phyloP scores from a whole-genome alignment of 768 basidiomycete species.

The Pholiota conissans region DNA sequence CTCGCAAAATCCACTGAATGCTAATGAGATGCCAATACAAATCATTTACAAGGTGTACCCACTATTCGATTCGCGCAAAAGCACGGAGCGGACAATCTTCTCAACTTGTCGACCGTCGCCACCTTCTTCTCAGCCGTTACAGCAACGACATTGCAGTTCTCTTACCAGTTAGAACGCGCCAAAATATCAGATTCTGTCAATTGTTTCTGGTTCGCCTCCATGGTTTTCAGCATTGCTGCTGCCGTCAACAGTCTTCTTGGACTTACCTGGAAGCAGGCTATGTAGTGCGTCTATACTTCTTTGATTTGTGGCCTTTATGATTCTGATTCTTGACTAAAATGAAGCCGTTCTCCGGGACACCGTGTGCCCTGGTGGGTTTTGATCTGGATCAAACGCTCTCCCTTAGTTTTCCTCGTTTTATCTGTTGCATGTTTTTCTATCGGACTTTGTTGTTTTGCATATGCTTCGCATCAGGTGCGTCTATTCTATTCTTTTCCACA shows the following conservation, averaged over 20 bases:
- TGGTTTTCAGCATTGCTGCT: conserved; percentile 77
- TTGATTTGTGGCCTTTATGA: too few species aligned
- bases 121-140: conserved; percentile 80
- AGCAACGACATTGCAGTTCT: conserved; percentile 72
- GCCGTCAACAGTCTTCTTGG: conserved; percentile 79
- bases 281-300: conserved; percentile 58
- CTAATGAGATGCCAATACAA: background rate
- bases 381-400: conserved; percentile 86
- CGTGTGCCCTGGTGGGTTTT: conserved; percentile 82
- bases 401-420: conserved; percentile 79
- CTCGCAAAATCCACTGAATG: background rate
- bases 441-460: conserved; percentile 75
- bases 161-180: conserved; percentile 41
- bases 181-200: conserved; percentile 56
- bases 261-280: conserved; percentile 78
- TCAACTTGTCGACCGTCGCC: conserved; percentile 75
- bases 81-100: conserved; percentile 66
- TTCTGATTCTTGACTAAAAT: background rate
- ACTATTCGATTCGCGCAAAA: conserved; percentile 77
- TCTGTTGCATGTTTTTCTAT: conserved; percentile 83
- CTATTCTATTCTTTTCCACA: background rate
- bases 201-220: conserved; percentile 70
- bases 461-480: conserved; percentile 68
- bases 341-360: conserved; percentile 71
- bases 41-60: conserved; percentile 55